phyloP scores from a whole-genome alignment of 2,329 filamentous ascomycete genomes.

The Alternaria infectoria region DNA sequence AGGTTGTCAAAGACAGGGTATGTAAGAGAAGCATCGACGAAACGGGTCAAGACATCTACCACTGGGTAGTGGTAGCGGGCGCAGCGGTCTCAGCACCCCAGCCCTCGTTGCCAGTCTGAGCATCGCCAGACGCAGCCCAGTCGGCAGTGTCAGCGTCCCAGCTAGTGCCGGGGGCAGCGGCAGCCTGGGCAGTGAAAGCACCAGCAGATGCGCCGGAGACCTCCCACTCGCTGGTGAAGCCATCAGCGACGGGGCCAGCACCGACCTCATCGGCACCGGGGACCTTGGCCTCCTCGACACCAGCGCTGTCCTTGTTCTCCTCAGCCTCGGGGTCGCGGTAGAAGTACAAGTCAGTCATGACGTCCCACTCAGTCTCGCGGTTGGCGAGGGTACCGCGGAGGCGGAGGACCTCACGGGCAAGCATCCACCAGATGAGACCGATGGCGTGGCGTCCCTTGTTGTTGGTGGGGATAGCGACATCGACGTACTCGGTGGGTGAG shows the following conservation, averaged over 20 bases:
- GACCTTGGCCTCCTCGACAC: conserved; percentile 83
- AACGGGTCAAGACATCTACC: conserved; percentile 49
- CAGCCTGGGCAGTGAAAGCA: conserved; percentile 64
- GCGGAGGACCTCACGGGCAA: conserved; percentile 98
- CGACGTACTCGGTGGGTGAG: conserved; percentile 99
- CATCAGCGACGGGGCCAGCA: conserved; percentile 76
- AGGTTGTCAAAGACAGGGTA: conserved; percentile 44
- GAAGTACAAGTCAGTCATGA: conserved; percentile 99
- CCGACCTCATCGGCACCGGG: conserved; percentile 85
- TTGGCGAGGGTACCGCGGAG: conserved; percentile 95
- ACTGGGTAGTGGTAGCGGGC: conserved; percentile 46
- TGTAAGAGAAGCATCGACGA: conserved; percentile 27
- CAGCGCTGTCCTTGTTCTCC: conserved; percentile 92
- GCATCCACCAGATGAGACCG: conserved; percentile 98
- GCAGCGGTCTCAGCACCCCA: conserved; percentile 55
- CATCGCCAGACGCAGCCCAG: conserved; percentile 68
- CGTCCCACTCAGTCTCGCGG: conserved; percentile 97
- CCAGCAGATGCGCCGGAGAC: conserved; percentile 69
- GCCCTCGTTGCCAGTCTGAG: conserved; percentile 58
- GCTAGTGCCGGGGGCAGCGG: conserved; percentile 67
- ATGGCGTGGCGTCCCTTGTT: conserved; percentile 99
- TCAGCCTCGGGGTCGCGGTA: conserved; percentile 99
- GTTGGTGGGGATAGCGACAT: conserved; percentile 99
- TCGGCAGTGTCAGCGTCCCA: conserved; percentile 70
- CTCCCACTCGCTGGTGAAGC: conserved; percentile 88